phyloP scores from a whole-genome alignment of 371 early-diverging fungal genomes.

The Smittium mucronatum region DNA sequence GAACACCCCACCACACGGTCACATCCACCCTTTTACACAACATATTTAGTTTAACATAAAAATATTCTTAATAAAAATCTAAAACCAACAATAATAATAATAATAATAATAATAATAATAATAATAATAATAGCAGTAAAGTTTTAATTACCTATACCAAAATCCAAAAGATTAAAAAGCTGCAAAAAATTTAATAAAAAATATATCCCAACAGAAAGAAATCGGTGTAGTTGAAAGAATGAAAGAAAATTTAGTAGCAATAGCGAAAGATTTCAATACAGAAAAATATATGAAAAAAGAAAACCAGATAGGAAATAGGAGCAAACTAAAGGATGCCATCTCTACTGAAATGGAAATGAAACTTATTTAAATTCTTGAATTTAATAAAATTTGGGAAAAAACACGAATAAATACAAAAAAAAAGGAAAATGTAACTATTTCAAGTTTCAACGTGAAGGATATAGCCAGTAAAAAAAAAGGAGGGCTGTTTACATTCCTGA shows the following conservation, averaged over 20 bases:
- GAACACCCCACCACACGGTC: too few relatives aligned
- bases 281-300: neutral
- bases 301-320: neutral
- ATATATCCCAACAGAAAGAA: neutral
- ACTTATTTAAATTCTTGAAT: neutral
- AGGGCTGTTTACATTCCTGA: neutral
- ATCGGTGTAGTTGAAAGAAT: neutral
- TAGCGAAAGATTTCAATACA: neutral
- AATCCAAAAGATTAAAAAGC: neutral
- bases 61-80: too few relatives aligned
- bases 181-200: neutral
- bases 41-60: too few relatives aligned
- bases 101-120: too few relatives aligned
- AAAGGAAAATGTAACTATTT: neutral
- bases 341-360: constrained; percentile 1
- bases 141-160: neutral
- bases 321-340: neutral
- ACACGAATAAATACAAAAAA: neutral
- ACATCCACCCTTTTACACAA: too few relatives aligned
- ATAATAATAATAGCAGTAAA: neutral
- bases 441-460: neutral
- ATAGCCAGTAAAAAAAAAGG: neutral
- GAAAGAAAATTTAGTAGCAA: neutral
- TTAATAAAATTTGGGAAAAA: neutral
- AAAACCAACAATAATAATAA: too few relatives aligned